These are phyloP conservation scores for Neurospora tetrasperma DNA, from an alignment of 495 filamentous ascomycete genomes.

Conservation along the genomic window DNA sequence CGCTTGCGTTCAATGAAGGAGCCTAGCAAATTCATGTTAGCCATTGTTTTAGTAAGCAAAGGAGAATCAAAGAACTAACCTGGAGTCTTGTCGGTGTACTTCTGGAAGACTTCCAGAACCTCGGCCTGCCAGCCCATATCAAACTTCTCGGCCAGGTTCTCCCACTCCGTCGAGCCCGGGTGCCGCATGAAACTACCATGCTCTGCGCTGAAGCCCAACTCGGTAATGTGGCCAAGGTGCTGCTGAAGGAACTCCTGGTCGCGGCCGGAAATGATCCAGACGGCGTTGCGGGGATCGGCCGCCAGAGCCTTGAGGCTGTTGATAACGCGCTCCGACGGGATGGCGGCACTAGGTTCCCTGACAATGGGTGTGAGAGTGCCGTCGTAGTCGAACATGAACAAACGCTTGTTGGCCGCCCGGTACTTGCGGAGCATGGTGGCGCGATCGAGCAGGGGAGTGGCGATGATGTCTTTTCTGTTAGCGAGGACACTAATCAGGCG, in stretches of 20 bases:
- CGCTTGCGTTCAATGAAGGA: slow-evolving; percentile 89
- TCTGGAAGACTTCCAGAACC: slow-evolving; percentile 68
- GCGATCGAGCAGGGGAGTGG: slow-evolving; percentile 72
- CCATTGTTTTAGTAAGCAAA: not conserved
- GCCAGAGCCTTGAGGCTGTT: slow-evolving; percentile 69
- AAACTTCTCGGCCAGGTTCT: slow-evolving; percentile 68
- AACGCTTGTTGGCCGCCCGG: slow-evolving; percentile 54
- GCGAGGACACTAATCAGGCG: slow-evolving; percentile 67
- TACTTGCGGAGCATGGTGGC: slow-evolving; percentile 60
- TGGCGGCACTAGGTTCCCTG: slow-evolving; percentile 72
- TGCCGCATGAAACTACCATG: slow-evolving; percentile 88
- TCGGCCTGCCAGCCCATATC: slow-evolving; percentile 86
- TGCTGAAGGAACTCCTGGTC: slow-evolving; percentile 81
- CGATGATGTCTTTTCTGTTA: slow-evolving; percentile 60
- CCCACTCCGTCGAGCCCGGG: slow-evolving; percentile 64
- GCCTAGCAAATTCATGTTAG: slow-evolving; percentile 35
- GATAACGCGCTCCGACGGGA: slow-evolving; percentile 74
- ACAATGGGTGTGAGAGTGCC: slow-evolving; percentile 97
- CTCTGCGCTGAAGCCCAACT: slow-evolving; percentile 84
- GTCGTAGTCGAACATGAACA: slow-evolving; percentile 99
- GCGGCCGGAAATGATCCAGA: slow-evolving; percentile 97
- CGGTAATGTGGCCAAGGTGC: slow-evolving; percentile 75
- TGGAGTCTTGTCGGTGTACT: slow-evolving; percentile 73
- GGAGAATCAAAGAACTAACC: slow-evolving; percentile 34
- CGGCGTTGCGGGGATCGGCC: slow-evolving; percentile 65